These are phyloP conservation scores for Arabis hirsuta DNA, from an alignment of 345 rosid species.

Conservation along the genomic window DNA sequence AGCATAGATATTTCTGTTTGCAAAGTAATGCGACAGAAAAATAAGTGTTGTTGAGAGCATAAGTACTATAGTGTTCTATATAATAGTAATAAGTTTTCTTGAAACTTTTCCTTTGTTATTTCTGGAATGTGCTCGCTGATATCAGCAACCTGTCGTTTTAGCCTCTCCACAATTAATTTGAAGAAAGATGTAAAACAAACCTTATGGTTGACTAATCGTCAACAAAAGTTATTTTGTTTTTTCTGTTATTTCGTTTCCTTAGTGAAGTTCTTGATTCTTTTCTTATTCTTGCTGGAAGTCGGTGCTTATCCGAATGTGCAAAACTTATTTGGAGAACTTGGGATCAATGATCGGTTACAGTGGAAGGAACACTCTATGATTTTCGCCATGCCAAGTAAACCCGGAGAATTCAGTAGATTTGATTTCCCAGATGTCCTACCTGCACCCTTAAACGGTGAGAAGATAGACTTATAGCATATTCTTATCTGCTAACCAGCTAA, in stretches of 20 bases:
- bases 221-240: background rate
- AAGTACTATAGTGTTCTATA: background rate
- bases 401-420: constrained; percentile 94
- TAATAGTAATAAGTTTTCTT: constrained; percentile 5
- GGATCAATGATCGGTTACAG: constrained; percentile 84
- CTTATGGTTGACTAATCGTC: background rate
- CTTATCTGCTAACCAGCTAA: background rate
- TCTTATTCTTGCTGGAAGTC: constrained; percentile 55
- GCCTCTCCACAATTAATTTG: background rate
- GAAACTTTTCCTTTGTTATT: background rate
- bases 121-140: background rate
- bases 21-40: background rate
- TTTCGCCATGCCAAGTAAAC: constrained; percentile 95
- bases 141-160: background rate
- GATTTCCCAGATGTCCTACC: constrained; percentile 89
- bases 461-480: background rate
- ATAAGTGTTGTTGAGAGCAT: constrained; percentile 13
- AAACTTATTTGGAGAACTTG: constrained; percentile 92
- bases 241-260: constrained; percentile 27
- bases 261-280: constrained; percentile 20
- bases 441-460: constrained; percentile 89
- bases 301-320: constrained; percentile 96
- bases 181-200: background rate
- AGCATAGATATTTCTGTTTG: constrained; percentile 4
- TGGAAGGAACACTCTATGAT: constrained; percentile 99